Percentiles rank a stretch among this genome's conserved stretches.
Conservation (phyloP, 805 yeast species). For the Saturnispora quitensis region DNA sequence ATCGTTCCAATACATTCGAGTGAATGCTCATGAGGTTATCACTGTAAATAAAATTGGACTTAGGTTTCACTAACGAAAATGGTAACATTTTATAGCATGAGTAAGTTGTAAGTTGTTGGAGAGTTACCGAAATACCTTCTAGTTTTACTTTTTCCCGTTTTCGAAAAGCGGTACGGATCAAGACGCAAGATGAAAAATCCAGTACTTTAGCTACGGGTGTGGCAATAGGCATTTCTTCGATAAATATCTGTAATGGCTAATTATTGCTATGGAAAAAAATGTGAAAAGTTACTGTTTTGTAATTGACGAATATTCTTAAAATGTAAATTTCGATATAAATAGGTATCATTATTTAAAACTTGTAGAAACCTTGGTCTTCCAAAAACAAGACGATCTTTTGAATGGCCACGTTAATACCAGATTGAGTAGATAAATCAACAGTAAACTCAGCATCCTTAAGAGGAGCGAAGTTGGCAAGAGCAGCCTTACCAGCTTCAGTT, state of each 20-base stretch:
- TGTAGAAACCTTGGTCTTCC: conserved; percentile 78
- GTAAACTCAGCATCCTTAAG: conserved; percentile 49
- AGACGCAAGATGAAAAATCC: no score
- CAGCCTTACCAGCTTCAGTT: conserved; percentile 33
- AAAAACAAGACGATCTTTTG: conserved; percentile 64
- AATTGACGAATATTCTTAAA: not conserved
- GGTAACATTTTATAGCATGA: not conserved
- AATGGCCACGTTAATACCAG: conserved; percentile 59
- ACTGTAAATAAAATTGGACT: no score
- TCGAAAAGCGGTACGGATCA: no score
- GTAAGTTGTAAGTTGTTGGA: no score
- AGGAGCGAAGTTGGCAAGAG: conserved; percentile 36
- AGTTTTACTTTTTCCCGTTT: no score
- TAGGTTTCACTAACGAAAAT: no score
- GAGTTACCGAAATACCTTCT: no score
- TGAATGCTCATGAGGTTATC: not conserved
- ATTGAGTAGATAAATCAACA: conserved; percentile 40
- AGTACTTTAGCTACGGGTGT: no score
- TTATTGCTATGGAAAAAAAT: no score
- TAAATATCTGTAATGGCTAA: no score
- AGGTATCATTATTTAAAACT: conserved; percentile 21
- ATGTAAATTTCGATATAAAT: not conserved
- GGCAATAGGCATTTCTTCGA: no score
- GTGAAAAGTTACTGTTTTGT: not conserved
- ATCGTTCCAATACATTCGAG: not conserved